Conservation (phyloP, 2,329 filamentous ascomycete genomes). For the Ambrosiella cleistominuta region DNA sequence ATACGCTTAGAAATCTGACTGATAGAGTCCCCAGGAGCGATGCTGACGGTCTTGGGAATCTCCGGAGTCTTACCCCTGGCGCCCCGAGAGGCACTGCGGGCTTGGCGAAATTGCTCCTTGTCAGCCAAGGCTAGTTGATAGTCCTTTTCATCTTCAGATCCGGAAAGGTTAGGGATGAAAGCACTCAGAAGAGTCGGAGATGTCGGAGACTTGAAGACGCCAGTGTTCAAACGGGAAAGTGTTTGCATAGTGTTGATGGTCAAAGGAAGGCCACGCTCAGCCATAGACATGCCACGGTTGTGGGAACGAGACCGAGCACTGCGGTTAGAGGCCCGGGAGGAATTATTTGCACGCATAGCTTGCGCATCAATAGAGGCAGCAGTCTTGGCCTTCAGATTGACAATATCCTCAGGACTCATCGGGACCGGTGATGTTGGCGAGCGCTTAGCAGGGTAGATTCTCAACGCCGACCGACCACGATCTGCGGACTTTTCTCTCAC, state of each 20-base stretch:
- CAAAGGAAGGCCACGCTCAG: slow-evolving; percentile 37
- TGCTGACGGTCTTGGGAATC: slow-evolving; percentile 13
- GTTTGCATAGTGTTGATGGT: slow-evolving; percentile 29
- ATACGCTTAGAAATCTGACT: not conserved
- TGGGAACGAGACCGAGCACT: slow-evolving; percentile 20
- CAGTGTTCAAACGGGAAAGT: slow-evolving; percentile 15
- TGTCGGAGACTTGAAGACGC: slow-evolving; percentile 5
- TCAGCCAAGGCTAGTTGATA: slow-evolving; percentile 34
- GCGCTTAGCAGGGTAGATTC: slow-evolving; percentile 56
- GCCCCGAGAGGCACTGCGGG: slow-evolving; percentile 31
- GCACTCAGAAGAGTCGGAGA: slow-evolving; percentile 40
- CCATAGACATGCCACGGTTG: not conserved
- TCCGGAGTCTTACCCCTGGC: slow-evolving; percentile 17
- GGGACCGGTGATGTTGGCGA: slow-evolving; percentile 85
- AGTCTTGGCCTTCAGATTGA: slow-evolving; percentile 30
- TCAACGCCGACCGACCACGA: slow-evolving; percentile 40
- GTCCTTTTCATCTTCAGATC: slow-evolving; percentile 50
- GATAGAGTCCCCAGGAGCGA: not conserved
- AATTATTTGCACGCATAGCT: slow-evolving; percentile 15
- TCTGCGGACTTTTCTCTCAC: too few relatives aligned
- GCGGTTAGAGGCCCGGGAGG: slow-evolving; percentile 29
- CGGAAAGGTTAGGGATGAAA: slow-evolving; percentile 30
- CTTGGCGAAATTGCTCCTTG: slow-evolving; percentile 38
- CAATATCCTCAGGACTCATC: slow-evolving; percentile 80
- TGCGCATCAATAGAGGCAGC: slow-evolving; percentile 8